Evolutionary conservation across 2,329 filamentous ascomycete genomes (phyloP), one percentile per base, ranked within the genome.

Genomic region (Cercospora janseana): DNA sequence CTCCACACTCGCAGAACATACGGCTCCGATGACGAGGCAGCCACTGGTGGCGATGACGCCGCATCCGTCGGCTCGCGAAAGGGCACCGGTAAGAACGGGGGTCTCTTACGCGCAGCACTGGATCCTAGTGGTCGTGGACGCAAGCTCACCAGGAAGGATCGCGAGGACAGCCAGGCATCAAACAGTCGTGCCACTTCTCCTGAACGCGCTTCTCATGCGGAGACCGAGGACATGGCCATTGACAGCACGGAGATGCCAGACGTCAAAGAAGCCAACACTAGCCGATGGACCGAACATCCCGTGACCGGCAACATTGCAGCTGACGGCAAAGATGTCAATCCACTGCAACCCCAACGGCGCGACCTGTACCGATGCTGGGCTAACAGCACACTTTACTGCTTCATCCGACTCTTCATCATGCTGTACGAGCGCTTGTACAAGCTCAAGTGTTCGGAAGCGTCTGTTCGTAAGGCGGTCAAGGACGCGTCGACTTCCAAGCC

Each of bases 371-470:
- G 92, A 66, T 82, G 97, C 66, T 98, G 94, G 73, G 86, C 85
- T 67, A 97, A 96, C 68, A 81, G 89, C 62, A 88, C 86, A 3
- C 85, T 98, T 52, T 95, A 90, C 66, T 91, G 93, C 70, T 97
- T 98, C 77, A 87, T 98, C 74, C 88, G 86, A 60, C 85, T 95
- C 54, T 93, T 98, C 68, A 83, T 95, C 65, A 87, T 86, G n/a
- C 75, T 98, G 4, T 97, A 95, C 71, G 82, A 84, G 63, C 84
- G 93, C 31, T 78, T 98, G 10, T 77, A 86, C 56, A 86, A 87
- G 54, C 82, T 97, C 69, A 97, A 97, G 73, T 78, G 85, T 51
- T 85, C 85, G 64, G 86, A 87, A 61, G 77, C 80, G 3, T 80
- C 84, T 35, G 91, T 94, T 7, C 77, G 81, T 40, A 80, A 83